Base-by-base conservation (phyloP, 805 yeast genomes). In the Candida golubevii region DNA sequence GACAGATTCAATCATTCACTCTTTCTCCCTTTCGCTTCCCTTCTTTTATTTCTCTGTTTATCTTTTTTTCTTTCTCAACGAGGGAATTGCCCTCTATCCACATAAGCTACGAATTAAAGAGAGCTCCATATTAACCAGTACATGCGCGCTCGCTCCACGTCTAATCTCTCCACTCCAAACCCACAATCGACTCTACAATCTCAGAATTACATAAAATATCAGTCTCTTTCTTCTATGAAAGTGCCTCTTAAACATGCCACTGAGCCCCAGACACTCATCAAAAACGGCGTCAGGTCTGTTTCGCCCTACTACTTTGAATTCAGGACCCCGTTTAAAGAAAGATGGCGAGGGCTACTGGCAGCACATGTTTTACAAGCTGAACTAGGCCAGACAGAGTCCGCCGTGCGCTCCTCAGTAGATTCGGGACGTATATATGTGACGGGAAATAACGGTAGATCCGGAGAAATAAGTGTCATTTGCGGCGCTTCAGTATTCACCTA, bases 341-440 rank as follows among this genome's bases (percentile, higher is more conserved):
- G 75, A 26, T 71, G 75, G 75, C 53, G 56, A 14, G 70, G 65
- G 3, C 50, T 51, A 14, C 61, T 72, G 12, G 44, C 66, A 2
- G 31, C 57, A 1, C 67, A 68, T 7, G 60, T 70, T 3, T 63
- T 61, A 33, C 50, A 54, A 7, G 28, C 44, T 4, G 75, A 71
- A 45, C 61, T 71, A 32, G 72, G 72, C 26, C 71, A 66, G 36
- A 38, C 46, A 5, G 50, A 41, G 9, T 53, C 53, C 0, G 52
- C 56, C 8, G 55, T 68, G 11, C 43, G 49, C 26, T 36, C 48
- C 4, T 71, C 64, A 26, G 57, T 71, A 12, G 47, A 43, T 6
- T 44, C 54, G 12, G 55, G 60, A 12, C 42, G 40, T 28, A 55
- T 69, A 9, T 68, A 60, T 46, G 54, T 71, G 12, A 37, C 53